A percentile compares a stretch with the other conserved stretches of the same genome.
Evolutionary conservation across 176 grass and related monocot species (phyloP).

Genomic region (Hordeum marinum): DNA sequence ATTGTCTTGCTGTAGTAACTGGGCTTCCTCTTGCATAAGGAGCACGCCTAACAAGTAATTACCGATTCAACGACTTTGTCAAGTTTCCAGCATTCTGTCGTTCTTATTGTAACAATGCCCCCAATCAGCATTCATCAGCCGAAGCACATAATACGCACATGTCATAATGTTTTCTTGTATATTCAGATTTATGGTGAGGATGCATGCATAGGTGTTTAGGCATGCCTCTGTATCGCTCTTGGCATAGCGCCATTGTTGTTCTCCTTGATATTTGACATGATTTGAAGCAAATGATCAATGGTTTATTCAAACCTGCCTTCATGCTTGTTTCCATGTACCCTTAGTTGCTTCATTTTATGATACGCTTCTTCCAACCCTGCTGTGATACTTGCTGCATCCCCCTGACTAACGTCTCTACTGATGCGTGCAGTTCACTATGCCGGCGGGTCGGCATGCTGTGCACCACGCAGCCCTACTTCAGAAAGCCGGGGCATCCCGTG

Average conservation of each 20-base stretch:
- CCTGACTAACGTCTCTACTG: not conserved
- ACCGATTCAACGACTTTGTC: not conserved
- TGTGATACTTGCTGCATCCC: not conserved
- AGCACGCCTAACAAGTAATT: not conserved
- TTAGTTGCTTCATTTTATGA: not conserved
- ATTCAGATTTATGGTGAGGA: not conserved
- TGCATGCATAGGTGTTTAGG: not conserved
- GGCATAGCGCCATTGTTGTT: not conserved
- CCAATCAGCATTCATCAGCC: not conserved
- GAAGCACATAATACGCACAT: too few species aligned
- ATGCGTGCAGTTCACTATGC: slow-evolving; percentile 82
- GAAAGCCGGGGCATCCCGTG: slow-evolving; percentile 74
- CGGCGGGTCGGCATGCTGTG: slow-evolving; percentile 71
- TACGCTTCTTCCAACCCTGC: not conserved
- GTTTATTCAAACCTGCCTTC: not conserved
- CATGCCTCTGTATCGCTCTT: not conserved
- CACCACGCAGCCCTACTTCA: slow-evolving; percentile 80
- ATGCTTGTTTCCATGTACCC: not conserved
- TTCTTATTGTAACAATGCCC: not conserved
- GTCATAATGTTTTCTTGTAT: too few species aligned
- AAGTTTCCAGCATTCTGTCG: not conserved
- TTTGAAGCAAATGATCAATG: not conserved
- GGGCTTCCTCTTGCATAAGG: not conserved
- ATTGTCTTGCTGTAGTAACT: not conserved
- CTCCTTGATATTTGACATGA: not conserved